phyloP scores from a whole-genome alignment of 805 yeast species.

The Saccharomycopsis fermentans region DNA sequence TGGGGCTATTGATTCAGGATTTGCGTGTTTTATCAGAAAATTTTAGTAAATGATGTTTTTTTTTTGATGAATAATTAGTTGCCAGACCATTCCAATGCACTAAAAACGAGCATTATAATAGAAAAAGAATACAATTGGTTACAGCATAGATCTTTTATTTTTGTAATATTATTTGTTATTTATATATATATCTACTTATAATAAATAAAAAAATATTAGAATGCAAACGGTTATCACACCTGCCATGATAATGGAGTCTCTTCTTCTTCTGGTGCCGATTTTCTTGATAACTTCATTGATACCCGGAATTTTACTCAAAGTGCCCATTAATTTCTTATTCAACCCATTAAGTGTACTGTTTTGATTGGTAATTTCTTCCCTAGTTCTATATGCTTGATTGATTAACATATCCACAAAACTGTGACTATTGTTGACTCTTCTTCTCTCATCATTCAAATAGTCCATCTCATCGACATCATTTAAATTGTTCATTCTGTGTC shows the following conservation, averaged over 20 bases:
- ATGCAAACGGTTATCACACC: conserved; percentile 63
- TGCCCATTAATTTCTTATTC: conserved; percentile 48
- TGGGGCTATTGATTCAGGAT: background rate
- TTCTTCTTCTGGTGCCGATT: conserved; percentile 79
- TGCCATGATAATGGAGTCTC: conserved; percentile 82
- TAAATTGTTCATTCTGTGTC: conserved; percentile 39
- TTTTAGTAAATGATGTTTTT: background rate
- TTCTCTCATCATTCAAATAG: conserved; percentile 69
- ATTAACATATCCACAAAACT: conserved; percentile 69
- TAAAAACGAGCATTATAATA: background rate
- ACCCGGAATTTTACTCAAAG: conserved; percentile 72
- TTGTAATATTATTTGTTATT: background rate
- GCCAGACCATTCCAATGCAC: no score
- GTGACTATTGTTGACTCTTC: conserved; percentile 63
- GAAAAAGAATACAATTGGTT: no score
- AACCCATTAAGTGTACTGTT: conserved; percentile 53
- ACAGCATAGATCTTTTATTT: no score
- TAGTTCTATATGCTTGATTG: conserved; percentile 78
- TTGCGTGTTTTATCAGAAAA: background rate
- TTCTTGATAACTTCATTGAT: conserved; percentile 61
- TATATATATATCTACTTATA: background rate
- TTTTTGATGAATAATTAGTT: no score
- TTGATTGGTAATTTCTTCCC: conserved; percentile 76
- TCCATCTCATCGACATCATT: conserved; percentile 41
- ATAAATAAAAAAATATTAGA: conserved; percentile 42